Evolutionary conservation across 768 basidiomycete genomes (phyloP), one percentile per base, ranked within the genome.

Genomic region (Leccinum uliginosum): DNA sequence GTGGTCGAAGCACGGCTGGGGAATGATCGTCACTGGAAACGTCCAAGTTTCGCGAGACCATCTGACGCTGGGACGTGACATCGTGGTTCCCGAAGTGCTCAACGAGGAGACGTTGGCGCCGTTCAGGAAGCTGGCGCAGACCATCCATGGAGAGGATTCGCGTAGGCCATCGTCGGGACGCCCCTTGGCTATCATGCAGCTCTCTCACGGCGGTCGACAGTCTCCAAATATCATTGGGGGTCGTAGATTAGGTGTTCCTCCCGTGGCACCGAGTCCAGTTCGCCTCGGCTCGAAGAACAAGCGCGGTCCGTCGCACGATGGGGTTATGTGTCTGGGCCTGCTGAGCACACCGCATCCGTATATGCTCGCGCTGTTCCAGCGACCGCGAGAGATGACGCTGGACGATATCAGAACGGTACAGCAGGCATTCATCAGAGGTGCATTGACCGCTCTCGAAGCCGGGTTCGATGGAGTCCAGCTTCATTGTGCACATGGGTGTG

Each of bases 381-480:
- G 73, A 15, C 93, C 89, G 1, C 74, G 66, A 15, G 77, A 73
- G 49, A 86, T 91, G 87, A 71, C 77, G 0, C 34, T 72, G 3
- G 53, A 62, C 0, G 90, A 93, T 44, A 84, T 97, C 54, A 75
- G 83, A 23, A 61, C 75, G 10, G 79, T 85, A 6, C 78, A 91
- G 0, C 73, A 76, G 1, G 74, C 71, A 8, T 98, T 96, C 64
- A 79, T 87, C 3, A 72, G 74, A 40, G 90, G 86, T 6, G 90
- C 93, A 0, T 65, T 71, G 43, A 63, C 89, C 30, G 91, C 91
- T 9, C 69, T 76, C 17, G 67, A 79, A 53, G 74, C 86, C 40
- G 91, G 91, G 0, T 95, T 93, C 67, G 91, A 96, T 59, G 94
- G 95, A 0, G 74, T 96, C 4, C 83, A 97, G 65, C 59, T 98